Evolutionary conservation across 345 rosid species (phyloP), one percentile per base, ranked within the genome.

Genomic region (Gossypium stocksii): DNA sequence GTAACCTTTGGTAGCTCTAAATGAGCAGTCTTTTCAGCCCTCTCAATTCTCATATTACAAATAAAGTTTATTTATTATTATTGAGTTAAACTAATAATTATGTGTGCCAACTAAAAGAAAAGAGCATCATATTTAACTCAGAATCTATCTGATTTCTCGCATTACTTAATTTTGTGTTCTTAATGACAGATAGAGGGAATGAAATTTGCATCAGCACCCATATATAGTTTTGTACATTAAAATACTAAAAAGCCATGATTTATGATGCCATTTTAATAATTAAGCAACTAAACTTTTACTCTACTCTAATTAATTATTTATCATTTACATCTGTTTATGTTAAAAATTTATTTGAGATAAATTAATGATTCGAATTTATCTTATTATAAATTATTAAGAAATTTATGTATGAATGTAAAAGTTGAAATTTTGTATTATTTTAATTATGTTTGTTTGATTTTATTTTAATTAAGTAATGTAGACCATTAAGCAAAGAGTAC

Each of bases 191-290:
- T 27, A 52, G 73, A 79, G 61, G 74, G 68, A 80, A 77, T 77
- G 81, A 78, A 77, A 70, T 74, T 79, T 60, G 84, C 85, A 85
- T 87, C 92, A 86, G 84, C 84, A 84, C 85, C 91, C 88, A 91
- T 88, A 77, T 72, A 76, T 23, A 43, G 34, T 23, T 59, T 59
- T 59, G 29, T 4, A 23, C 29, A 57, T 2, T 57, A 57, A 20
- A 57, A 20, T 22, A 22, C 29, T 57, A 57, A 57, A 57, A 20
- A 9, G 25, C 20, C 22, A 17, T 16, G n/a, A 34, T 34, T 34
- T 16, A 54, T 9, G 19, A 54, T 54, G 59, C 17, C 15, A 49
- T 11, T 11, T 49, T 49, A 49, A 49, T 49, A 49, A 14, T 10
- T 13, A 48, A 2, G 3, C 41, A 34, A 34, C 41, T 34, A 5